These are phyloP conservation scores for Odonthalia washingtoniensis DNA, from an alignment of 31 red algal species.

Conservation along the genomic window DNA sequence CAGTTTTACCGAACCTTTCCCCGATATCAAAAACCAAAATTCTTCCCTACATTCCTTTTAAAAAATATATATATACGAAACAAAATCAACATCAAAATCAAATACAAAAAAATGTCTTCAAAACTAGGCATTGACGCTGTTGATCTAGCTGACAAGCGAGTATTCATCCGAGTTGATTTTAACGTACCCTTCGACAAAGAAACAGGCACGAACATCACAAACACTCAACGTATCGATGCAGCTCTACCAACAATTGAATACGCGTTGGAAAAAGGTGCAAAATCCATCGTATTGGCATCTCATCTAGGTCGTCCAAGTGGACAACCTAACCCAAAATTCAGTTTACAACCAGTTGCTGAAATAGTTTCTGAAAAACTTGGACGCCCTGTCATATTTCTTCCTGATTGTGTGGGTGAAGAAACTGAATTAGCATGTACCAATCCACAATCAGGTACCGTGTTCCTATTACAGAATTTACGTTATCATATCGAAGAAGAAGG, in stretches of 20 bases:
- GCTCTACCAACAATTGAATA: conserved; percentile 86
- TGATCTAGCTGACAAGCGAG: conserved; percentile 78
- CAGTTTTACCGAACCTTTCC: no score
- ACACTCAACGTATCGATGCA: conserved; percentile 85
- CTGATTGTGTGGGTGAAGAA: conserved; percentile 72
- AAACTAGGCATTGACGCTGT: conserved; percentile 75
- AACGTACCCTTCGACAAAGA: conserved; percentile 98
- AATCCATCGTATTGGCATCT: conserved; percentile 82
- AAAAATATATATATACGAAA: no score
- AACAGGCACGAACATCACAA: conserved; percentile 78
- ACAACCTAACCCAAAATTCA: conserved; percentile 58
- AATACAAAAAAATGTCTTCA: neutral
- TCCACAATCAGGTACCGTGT: conserved; percentile 74
- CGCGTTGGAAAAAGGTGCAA: conserved; percentile 75
- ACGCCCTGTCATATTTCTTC: conserved; percentile 67
- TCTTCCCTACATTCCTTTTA: no score
- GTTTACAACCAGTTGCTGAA: conserved; percentile 78
- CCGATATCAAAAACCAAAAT: no score
- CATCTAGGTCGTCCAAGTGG: conserved; percentile 93
- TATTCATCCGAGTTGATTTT: conserved; percentile 96
- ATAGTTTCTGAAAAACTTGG: conserved; percentile 57
- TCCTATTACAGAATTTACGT: conserved; percentile 90
- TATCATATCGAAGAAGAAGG: conserved; percentile 92
- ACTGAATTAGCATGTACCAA: conserved; percentile 66
- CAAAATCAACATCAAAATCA: conserved; percentile 22